Base-by-base conservation (phyloP, 1,139 yeast species). In the Lodderomyces oxycetoniae region DNA sequence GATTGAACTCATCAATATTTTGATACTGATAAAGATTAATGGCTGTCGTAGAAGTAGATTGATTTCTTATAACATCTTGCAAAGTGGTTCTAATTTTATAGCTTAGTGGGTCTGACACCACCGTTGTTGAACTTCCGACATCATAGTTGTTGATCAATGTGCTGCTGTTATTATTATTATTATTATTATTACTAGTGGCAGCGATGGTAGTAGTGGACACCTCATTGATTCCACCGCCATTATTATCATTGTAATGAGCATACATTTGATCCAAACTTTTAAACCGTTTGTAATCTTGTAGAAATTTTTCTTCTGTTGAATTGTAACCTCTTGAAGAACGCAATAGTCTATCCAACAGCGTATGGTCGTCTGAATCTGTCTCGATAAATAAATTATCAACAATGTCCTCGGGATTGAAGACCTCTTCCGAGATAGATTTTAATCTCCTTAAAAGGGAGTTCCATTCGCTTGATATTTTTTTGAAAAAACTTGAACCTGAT, bases 361-460 rank as follows among this genome's bases (percentile, higher is more conserved):
- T 50, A 13, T 28, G 28, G 14, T 49, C 53, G 35, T 56, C 63
- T 26, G 49, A 46, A 36, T 63, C 70, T 17, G 57, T 48, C 21
- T 61, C 63, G 13, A 57, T 61, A 45, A 74, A 74, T 10, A 72
- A 49, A 27, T 68, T 72, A 14, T 61, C 67, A 2, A 67, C 55
- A 1, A 55, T 50, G 40, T 66, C 73, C 48, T 69, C 70, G 12
- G 63, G 57, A 14, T 55, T 52, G 34, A 69, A 59, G 7, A 63
- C 65, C 26, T 64, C 70, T 44, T 71, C 74, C 3, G 75, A 61
- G 2, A 72, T 41, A 8, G 62, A 49, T 35, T 59, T 58, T 25
- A 73, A 34, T 33, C 57, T 55, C 11, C 51, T 46, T 22, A 67
- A 33, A 34, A 71, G 53, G 12, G 54, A 42, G 45, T 50, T 55